These are phyloP conservation scores for Secale cereale DNA, from an alignment of 176 grass and related monocot genomes.

Conservation along the genomic window DNA sequence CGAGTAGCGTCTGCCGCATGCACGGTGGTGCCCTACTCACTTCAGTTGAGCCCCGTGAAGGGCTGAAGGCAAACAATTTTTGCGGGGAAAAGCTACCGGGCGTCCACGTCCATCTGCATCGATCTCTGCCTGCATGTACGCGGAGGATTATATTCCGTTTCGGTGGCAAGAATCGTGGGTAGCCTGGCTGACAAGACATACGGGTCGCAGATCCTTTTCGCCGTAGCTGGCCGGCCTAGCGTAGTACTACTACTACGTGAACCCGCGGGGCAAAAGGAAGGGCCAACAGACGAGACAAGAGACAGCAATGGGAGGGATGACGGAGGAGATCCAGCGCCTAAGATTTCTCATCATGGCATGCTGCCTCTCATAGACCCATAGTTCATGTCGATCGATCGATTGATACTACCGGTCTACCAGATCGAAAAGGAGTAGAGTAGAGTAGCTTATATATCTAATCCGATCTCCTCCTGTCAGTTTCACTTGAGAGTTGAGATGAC, in stretches of 20 bases:
- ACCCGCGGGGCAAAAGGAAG: constrained; percentile 3
- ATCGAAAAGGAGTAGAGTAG: not conserved
- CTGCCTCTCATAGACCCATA: not conserved
- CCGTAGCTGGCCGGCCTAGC: not conserved
- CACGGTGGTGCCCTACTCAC: no score
- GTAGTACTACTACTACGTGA: not conserved
- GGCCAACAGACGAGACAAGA: not conserved
- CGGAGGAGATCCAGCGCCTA: constrained; percentile 29
- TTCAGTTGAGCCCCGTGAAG: not conserved
- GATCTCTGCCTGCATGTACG: no score
- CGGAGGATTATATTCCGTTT: not conserved
- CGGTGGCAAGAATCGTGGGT: not conserved
- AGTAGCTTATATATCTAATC: constrained; percentile 6
- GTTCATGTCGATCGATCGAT: not conserved
- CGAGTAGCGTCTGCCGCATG: not conserved
- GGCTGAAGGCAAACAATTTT: not conserved
- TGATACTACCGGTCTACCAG: not conserved
- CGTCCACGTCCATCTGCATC: not conserved
- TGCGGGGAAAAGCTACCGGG: not conserved
- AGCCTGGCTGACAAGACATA: not conserved
- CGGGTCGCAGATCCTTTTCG: not conserved
- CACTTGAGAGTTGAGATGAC: constrained; percentile 19
- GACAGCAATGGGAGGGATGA: not conserved
- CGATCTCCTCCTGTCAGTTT: not conserved
- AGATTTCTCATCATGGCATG: constrained; percentile 41